Conservation (phyloP, 192 early-diverging fungal genomes). For the Spizellomyces punctatus region DNA sequence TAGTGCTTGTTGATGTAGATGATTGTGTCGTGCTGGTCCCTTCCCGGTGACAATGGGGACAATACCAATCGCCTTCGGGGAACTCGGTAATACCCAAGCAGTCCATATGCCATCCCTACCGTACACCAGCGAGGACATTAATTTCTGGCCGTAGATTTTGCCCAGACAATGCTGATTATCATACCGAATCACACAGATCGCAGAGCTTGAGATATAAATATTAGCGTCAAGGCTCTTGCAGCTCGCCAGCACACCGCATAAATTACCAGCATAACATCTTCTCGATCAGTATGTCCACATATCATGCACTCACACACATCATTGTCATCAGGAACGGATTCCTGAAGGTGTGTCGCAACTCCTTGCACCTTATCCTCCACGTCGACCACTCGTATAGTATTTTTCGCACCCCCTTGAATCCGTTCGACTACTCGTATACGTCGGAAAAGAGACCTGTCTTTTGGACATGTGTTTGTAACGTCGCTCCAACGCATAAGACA, state of each 20-base stretch:
- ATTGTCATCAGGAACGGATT: neutral
- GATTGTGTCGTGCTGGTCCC: too few species aligned
- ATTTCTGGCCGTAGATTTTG: too few species aligned
- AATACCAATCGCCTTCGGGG: slow-evolving; percentile 19
- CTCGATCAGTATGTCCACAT: slow-evolving; percentile 3
- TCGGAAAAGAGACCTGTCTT: neutral
- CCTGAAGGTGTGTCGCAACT: slow-evolving; percentile 10
- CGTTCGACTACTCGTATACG: neutral
- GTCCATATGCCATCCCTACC: slow-evolving; percentile 7
- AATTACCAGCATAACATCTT: slow-evolving; percentile 8
- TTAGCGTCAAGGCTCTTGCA: neutral
- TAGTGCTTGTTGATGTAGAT: too few species aligned
- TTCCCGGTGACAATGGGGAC: neutral
- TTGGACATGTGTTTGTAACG: slow-evolving; percentile 14
- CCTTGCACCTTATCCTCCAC: slow-evolving; percentile 15
- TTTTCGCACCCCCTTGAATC: neutral
- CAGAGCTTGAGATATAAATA: neutral
- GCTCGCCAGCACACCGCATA: neutral
- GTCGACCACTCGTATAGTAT: slow-evolving; percentile 3
- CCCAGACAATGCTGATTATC: neutral
- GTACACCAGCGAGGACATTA: neutral
- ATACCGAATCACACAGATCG: slow-evolving; percentile 6
- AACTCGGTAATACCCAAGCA: slow-evolving; percentile 1
- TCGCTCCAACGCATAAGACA: slow-evolving; percentile 1
- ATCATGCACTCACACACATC: neutral